Evolutionary conservation across 1,139 yeast genomes (phyloP).

Genomic region (Saccharomycopsis hybrid): DNA sequence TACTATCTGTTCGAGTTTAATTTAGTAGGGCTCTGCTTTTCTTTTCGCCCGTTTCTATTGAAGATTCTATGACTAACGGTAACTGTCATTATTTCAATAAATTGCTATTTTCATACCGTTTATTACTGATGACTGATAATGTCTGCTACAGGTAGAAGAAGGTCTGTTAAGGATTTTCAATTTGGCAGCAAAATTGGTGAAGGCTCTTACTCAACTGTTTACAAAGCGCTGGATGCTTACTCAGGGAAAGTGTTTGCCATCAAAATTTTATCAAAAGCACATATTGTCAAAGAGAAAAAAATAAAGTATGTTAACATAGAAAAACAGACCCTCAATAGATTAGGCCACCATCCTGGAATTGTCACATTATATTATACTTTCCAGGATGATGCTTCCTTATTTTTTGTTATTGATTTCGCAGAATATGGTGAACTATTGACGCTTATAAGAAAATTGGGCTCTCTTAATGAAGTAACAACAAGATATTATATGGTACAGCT

Average conservation of each 20-base stretch:
- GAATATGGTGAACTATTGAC: constrained; percentile 86
- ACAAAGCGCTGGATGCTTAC: constrained; percentile 73
- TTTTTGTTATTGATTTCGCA: constrained; percentile 90
- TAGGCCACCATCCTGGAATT: constrained; percentile 83
- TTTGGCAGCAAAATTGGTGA: constrained; percentile 88
- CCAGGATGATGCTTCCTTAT: constrained; percentile 82
- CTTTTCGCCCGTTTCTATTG: too few relatives aligned
- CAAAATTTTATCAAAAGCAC: constrained; percentile 85
- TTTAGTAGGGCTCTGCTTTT: too few relatives aligned
- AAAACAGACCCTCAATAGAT: constrained; percentile 80
- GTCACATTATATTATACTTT: constrained; percentile 87
- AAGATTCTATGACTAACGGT: too few relatives aligned
- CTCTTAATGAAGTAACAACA: constrained; percentile 72
- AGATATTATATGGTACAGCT: constrained; percentile 63
- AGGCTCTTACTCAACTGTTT: constrained; percentile 94
- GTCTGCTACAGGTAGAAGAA: constrained; percentile 31
- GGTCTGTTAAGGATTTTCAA: constrained; percentile 77
- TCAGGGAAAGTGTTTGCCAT: constrained; percentile 78
- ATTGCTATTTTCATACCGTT: too few relatives aligned
- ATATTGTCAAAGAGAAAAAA: constrained; percentile 89
- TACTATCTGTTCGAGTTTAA: too few relatives aligned
- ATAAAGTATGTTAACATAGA: constrained; percentile 96
- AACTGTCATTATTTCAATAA: too few relatives aligned
- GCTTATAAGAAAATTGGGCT: constrained; percentile 68
- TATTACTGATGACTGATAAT: constrained; percentile 7